Evolutionary conservation across 805 yeast species (phyloP), one percentile per base, ranked within the genome.

Genomic region (Ascoidea tarda): DNA sequence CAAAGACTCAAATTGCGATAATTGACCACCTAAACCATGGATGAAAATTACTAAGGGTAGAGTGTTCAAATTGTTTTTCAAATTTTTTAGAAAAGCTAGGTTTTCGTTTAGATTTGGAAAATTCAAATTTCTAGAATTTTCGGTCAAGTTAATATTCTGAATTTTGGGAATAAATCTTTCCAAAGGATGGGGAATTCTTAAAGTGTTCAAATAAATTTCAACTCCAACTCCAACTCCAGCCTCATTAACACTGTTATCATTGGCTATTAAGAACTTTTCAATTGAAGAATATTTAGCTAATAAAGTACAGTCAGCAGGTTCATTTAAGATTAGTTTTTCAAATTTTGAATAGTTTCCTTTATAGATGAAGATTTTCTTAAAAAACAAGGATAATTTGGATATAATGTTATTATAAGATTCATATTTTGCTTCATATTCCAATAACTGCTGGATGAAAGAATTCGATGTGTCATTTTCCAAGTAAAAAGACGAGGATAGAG

Each of bases 11-110:
- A 90, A 90, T 63, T 89, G 96, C 28, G 87, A 78, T 62, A 86
- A 70, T 59, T 82, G 91, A 1, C 98, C 98, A 1, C 97, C 98
- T 21, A 91, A 66, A 0, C 98, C 98, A 68, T 89, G 97, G 16
- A 90, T 62, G 53, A 88, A 77, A 2, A 87, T 66, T 5, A 84
- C 65, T 2, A 81, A 68, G 0, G 95, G 95, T 46, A 79, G 62
- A 12, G 69, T 69, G 31, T 71, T 64, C 46, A 79, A 51, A 46
- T 55, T 55, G 10, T 49, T 8, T 12, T 54, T 53, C 8, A 59
- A 45, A n/a, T 59, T 52, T 28, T 50, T 45, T n/a, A 53, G 33
- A 46, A 46, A 55, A 6, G 16, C 12, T 10, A 51, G 33, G 32
- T 55, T 53, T 16, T 32, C 51, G 2, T 48, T 33, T 14, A 53